Evolutionary conservation across 1,139 yeast species (phyloP), one percentile per base, ranked within the genome.

Genomic region (Geotrichum aggregatum): DNA sequence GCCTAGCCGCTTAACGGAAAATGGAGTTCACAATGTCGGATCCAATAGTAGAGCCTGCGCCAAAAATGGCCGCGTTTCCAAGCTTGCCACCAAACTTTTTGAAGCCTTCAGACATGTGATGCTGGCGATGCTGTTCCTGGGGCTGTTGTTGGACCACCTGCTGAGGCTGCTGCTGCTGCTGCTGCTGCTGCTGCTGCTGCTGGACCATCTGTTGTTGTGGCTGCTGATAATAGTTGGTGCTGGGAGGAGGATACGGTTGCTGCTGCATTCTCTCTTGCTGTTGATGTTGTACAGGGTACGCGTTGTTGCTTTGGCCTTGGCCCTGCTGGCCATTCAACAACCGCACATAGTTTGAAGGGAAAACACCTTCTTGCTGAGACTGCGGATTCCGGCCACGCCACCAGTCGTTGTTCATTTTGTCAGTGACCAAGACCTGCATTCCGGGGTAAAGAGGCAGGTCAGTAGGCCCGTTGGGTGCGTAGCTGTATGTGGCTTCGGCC

Each of bases 1-100:
- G n/a, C n/a, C n/a, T n/a, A n/a, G n/a, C n/a, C n/a, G n/a, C n/a
- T n/a, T n/a, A n/a, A n/a, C 76, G 87, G 61, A 89, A 87, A 56
- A 91, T 89, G 44, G 88, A 80, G 71, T 91, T 84, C 57, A 92
- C 88, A 52, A 92, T 59, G 65, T 91, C 92, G 49, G 91, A 78
- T 63, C 98, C 98, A 53, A 91, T 76, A 1, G 96, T 85, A 44
- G 98, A 96, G 75, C 98, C 98, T n/a, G 97, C 98, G 70, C 97
- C 98, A 61, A 88, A 91, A 54, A 91, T 81, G 31, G 95, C 95
- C 5, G 97, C 96, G 62, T 88, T 84, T 52, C 97, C 97, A 52
- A 91, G 73, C 69, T 87, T 84, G 55, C 86, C 76, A 18, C 97
- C 97, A 62, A 87, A 80, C 66, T 78, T 84, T 68, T 79, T 82